These are phyloP conservation scores for Teratosphaeria epicoccoides DNA, from an alignment of 2,329 filamentous ascomycete genomes.

Conservation along the genomic window DNA sequence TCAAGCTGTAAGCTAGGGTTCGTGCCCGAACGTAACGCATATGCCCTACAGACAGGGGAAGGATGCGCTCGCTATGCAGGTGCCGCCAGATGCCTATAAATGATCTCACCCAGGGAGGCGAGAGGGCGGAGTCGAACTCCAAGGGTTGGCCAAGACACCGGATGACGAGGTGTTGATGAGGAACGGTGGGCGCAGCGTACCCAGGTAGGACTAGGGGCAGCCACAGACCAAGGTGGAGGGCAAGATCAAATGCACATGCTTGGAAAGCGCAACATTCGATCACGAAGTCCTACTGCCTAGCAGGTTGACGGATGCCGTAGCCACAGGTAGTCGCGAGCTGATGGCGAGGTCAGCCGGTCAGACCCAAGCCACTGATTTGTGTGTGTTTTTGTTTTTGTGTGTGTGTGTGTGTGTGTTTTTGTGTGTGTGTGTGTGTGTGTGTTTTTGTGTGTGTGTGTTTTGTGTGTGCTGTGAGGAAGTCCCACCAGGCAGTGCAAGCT, in stretches of 20 bases:
- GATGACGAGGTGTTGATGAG: too few relatives aligned
- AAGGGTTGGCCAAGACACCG: background rate
- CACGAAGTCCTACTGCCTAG: background rate
- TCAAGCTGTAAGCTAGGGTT: background rate
- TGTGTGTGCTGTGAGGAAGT: background rate
- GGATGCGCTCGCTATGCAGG: background rate
- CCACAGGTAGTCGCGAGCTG: background rate
- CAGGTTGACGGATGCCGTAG: background rate
- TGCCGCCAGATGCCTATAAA: background rate
- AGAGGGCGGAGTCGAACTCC: background rate
- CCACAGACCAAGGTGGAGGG: background rate
- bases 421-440: too few relatives aligned
- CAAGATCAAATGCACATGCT: background rate
- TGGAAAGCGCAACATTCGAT: background rate
- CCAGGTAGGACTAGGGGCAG: background rate
- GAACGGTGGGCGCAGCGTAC: background rate
- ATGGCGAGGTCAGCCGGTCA: background rate
- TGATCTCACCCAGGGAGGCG: background rate
- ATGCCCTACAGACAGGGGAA: background rate
- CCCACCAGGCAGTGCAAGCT: background rate
- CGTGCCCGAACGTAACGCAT: background rate
- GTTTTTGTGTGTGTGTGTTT: too few relatives aligned
- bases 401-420: too few relatives aligned
- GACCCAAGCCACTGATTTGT: background rate
- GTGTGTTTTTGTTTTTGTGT: too few relatives aligned